Percentiles rank a stretch among this genome's conserved stretches.
Conservation (phyloP, 1,284 basidiomycete genomes). For the Ustilago trichophora region DNA sequence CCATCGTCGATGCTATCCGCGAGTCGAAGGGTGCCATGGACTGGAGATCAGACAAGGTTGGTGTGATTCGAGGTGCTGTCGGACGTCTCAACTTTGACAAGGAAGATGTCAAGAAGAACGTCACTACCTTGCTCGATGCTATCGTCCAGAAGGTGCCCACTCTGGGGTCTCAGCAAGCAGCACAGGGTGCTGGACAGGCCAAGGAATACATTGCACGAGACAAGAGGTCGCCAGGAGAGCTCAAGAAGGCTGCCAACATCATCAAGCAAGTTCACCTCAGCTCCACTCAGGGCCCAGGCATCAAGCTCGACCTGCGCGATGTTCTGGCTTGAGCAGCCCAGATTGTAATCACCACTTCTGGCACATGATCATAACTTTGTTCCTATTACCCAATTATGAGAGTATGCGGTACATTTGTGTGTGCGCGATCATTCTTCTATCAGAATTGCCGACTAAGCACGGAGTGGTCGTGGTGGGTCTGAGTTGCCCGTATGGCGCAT, state of each 20-base stretch:
- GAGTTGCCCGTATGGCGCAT: too few relatives aligned
- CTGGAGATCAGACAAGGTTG: constrained; percentile 90
- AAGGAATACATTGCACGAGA: constrained; percentile 27
- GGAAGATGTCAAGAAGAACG: constrained; percentile 80
- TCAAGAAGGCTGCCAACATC: constrained; percentile 50
- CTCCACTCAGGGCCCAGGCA: constrained; percentile 84
- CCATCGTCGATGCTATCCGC: constrained; percentile 73
- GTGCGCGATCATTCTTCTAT: too few relatives aligned
- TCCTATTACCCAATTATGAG: too few relatives aligned
- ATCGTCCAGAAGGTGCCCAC: constrained; percentile 69
- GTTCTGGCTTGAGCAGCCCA: constrained; percentile 45
- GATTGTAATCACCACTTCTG: too few relatives aligned
- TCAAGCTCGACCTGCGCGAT: constrained; percentile 71
- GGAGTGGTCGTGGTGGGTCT: too few relatives aligned
- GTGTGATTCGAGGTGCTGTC: constrained; percentile 80
- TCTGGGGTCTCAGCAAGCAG: constrained; percentile 29
- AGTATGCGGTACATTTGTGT: too few relatives aligned
- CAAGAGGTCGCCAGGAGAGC: constrained; percentile 32
- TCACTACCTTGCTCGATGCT: constrained; percentile 79
- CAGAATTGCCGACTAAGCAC: too few relatives aligned
- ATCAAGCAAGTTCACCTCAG: constrained; percentile 77
- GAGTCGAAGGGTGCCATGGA: constrained; percentile 83
- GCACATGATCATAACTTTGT: not conserved
- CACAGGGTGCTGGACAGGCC: constrained; percentile 27
- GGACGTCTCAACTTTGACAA: constrained; percentile 72